Evolutionary conservation across 75 land plant species (phyloP).

Genomic region (Cunninghamia lanceolata): DNA sequence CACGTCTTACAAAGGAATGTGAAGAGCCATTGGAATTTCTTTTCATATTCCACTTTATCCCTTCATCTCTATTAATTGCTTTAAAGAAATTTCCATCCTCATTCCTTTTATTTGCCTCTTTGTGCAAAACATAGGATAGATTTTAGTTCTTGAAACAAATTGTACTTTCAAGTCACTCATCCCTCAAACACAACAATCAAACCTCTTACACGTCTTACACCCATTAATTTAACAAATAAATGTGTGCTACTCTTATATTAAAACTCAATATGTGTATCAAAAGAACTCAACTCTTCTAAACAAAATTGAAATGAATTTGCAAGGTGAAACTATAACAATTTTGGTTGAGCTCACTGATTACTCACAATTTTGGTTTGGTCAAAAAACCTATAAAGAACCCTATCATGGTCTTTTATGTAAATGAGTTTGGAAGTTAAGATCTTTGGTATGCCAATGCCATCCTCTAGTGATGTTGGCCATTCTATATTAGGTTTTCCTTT

Average conservation of each 20-base stretch:
- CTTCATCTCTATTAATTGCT: too few species aligned
- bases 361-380: not conserved
- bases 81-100: too few species aligned
- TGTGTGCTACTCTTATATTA: not conserved
- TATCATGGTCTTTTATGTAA: not conserved
- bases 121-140: too few species aligned
- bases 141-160: too few species aligned
- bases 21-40: too few species aligned
- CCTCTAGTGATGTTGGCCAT: not conserved
- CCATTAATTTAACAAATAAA: not conserved
- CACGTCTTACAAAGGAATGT: too few species aligned
- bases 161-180: too few species aligned
- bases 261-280: not conserved
- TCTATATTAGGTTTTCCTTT: not conserved
- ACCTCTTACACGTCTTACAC: too few species aligned
- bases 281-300: not conserved
- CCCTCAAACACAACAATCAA: too few species aligned
- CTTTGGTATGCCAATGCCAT: not conserved
- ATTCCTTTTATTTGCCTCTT: too few species aligned
- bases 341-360: not conserved
- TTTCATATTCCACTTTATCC: too few species aligned
- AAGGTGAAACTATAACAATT: not conserved
- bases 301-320: not conserved
- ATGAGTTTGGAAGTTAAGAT: not conserved
- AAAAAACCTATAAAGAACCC: not conserved